A percentile compares a stretch with the other conserved stretches of the same genome.
These are phyloP conservation scores for Fusarium protoensiforme DNA, from an alignment of 2,329 filamentous ascomycete species.

Conservation along the genomic window DNA sequence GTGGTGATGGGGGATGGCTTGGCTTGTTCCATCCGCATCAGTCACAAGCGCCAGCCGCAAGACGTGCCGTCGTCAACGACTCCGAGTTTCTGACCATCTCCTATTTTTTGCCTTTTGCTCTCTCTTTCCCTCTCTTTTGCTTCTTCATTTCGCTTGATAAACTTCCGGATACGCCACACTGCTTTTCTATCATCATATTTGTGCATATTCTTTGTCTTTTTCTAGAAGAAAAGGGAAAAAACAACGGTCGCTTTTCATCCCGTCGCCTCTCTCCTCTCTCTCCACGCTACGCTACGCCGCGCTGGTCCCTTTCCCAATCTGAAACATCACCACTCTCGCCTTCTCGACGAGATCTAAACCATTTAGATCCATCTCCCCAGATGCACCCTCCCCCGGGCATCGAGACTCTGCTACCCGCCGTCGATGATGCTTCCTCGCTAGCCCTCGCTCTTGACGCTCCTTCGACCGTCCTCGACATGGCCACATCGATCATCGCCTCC, in stretches of 20 bases:
- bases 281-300: background rate
- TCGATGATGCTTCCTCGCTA: slow-evolving; percentile 39
- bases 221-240: background rate
- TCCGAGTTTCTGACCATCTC: slow-evolving; percentile 5
- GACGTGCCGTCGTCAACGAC: slow-evolving; percentile 6
- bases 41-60: slow-evolving; percentile 28
- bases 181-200: background rate
- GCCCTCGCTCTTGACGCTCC: slow-evolving; percentile 30
- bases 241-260: slow-evolving; percentile 7
- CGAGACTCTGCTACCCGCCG: slow-evolving; percentile 26
- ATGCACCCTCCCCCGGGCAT: slow-evolving; percentile 40
- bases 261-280: background rate
- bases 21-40: slow-evolving; percentile 5
- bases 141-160: background rate
- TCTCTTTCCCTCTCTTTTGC: slow-evolving; percentile 7
- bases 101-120: background rate
- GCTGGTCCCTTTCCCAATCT: slow-evolving; percentile 20
- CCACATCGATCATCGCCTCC: slow-evolving; percentile 45
- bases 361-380: slow-evolving; percentile 20
- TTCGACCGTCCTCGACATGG: slow-evolving; percentile 40
- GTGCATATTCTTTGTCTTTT: slow-evolving; percentile 2
- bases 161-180: slow-evolving; percentile 7
- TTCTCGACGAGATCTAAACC: slow-evolving; percentile 20
- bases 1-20: background rate
- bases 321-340: slow-evolving; percentile 36